Conservation (phyloP, 805 yeast genomes). For the Spathaspora arborariae region DNA sequence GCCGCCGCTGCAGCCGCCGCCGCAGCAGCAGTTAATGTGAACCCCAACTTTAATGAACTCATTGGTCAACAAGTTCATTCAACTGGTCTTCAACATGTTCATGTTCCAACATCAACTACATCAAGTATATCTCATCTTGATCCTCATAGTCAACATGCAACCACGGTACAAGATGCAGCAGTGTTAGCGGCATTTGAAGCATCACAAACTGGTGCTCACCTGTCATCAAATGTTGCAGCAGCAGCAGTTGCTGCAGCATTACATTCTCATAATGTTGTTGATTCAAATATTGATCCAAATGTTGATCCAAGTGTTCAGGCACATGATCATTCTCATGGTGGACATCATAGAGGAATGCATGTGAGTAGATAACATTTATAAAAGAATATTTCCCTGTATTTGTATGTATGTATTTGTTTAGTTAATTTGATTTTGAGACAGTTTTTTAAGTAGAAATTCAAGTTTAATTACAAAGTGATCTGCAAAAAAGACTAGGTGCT, state of each 20-base stretch:
- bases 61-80: background rate
- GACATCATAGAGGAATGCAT: constrained; percentile 4
- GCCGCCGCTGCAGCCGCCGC: constrained; percentile 1
- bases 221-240: constrained; percentile 10
- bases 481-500: too few species aligned
- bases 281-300: constrained; percentile 42
- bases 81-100: constrained; percentile 4
- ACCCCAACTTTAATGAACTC: background rate
- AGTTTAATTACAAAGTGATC: too few species aligned
- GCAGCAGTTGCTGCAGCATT: constrained; percentile 25
- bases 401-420: background rate
- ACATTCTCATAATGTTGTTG: constrained; percentile 30
- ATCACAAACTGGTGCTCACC: constrained; percentile 17
- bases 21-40: background rate
- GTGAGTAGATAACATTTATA: background rate
- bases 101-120: constrained; percentile 10
- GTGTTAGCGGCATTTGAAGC: constrained; percentile 42
- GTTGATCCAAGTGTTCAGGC: constrained; percentile 43
- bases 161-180: constrained; percentile 32
- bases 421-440: too few species aligned
- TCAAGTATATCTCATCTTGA: constrained; percentile 4
- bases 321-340: constrained; percentile 35
- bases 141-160: constrained; percentile 3
- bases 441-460: too few species aligned
- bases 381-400: background rate